These are phyloP conservation scores for Metschnikowia continentalis DNA, from an alignment of 805 yeast genomes.

Conservation along the genomic window DNA sequence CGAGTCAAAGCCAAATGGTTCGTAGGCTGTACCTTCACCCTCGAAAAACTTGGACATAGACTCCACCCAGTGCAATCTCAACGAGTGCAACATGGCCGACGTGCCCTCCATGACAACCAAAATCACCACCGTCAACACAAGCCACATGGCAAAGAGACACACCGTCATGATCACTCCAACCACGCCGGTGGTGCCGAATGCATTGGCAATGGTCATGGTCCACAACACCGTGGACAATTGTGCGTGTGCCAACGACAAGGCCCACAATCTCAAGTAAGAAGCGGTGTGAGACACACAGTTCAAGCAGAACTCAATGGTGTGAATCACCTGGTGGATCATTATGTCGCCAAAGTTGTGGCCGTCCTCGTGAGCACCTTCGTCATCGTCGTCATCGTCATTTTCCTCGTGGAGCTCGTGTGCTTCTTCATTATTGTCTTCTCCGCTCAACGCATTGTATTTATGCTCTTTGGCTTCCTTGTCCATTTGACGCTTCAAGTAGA, in stretches of 20 bases:
- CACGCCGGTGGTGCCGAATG: constrained; percentile 63
- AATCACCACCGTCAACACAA: constrained; percentile 82
- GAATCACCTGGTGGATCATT: constrained; percentile 95
- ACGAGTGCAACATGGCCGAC: constrained; percentile 97
- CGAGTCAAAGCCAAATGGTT: constrained; percentile 69
- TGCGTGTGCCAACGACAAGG: constrained; percentile 93
- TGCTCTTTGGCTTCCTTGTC: constrained; percentile 50
- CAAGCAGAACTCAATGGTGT: constrained; percentile 94
- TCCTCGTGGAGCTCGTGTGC: constrained; percentile 20
- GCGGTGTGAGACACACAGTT: constrained; percentile 99
- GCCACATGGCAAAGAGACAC: constrained; percentile 90
- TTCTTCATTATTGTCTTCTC: constrained; percentile 26
- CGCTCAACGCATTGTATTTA: constrained; percentile 39
- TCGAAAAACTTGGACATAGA: constrained; percentile 97
- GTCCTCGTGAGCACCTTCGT: constrained; percentile 48
- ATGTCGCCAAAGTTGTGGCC: constrained; percentile 84
- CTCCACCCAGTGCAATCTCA: constrained; percentile 99
- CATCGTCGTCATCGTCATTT: constrained; percentile 44
- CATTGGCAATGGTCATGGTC: constrained; percentile 87
- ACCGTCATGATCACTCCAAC: constrained; percentile 73
- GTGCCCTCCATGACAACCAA: constrained; percentile 98
- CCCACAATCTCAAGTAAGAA: constrained; percentile 94
- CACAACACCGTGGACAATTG: constrained; percentile 93
- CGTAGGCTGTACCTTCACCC: constrained; percentile 91
- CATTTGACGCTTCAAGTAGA: constrained; percentile 58